Base-by-base conservation (phyloP, 495 filamentous ascomycete genomes). In the Penicillium longicatenatum region DNA sequence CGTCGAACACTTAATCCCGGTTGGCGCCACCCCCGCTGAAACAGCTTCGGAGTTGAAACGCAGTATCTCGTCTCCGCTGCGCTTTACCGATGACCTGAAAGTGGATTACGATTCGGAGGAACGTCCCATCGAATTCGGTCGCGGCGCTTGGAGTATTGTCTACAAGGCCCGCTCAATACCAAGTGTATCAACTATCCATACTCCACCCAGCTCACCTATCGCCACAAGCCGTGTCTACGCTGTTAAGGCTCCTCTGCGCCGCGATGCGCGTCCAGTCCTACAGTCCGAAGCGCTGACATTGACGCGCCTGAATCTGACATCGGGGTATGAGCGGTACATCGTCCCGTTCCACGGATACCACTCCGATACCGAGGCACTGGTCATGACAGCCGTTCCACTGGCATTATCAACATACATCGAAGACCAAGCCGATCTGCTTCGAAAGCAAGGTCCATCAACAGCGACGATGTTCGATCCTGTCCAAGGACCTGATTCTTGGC, bases 91-190 rank as follows among this genome's bases (percentile, higher is more conserved):
- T 17, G 67, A 72, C 17, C 52, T 79, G 7, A 69, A 79, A 52
- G 66, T 73, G 26, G 67, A 67, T 20, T 59, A 55, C 48, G 72
- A 75, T 43, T 43, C 30, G 10, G 50, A 58, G 19, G 67, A 68
- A 6, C 63, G 59, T 19, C 68, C 59, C 1, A n/a, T 74, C 16
- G 76, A 81, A 59, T 81, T 82, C 35, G 85, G 85, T 30, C 76
- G 69, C 45, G 85, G 85, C 10, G 75, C 75, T 7, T 87, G 85
- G 84, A 88, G 85, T 63, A 77, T 76, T 14, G 85, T 88, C 11
- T 85, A 83, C 67, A 77, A 76, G 51, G 84, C 68, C 16, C 67
- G 22, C 54, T 63, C 41, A 57, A 60, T 20, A 20, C 59, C 52
- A 43, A 33, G 39, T 48, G 26, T 52, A 50, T 17, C 39, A 35